phyloP scores from a whole-genome alignment of 495 filamentous ascomycete species.

The Barbatosphaeria neglecta region DNA sequence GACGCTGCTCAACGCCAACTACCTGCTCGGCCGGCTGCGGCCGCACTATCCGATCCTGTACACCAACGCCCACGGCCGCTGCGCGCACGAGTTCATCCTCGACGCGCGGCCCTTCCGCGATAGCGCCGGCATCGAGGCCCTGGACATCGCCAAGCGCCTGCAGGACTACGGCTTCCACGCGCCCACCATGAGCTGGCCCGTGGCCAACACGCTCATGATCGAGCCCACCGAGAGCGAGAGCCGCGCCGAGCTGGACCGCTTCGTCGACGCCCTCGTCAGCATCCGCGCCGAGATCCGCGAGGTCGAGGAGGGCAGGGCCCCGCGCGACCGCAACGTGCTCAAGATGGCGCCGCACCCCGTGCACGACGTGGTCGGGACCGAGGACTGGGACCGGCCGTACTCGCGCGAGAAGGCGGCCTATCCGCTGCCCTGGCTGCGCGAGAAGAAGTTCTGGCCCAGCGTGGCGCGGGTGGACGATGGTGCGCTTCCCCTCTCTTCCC shows the following conservation, averaged over 20 bases:
- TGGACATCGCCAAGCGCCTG: conserved; percentile 93
- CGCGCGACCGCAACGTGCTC: conserved; percentile 75
- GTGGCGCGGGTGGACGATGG: conserved; percentile 86
- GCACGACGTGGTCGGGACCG: conserved; percentile 62
- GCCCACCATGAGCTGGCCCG: conserved; percentile 97
- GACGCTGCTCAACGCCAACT: conserved; percentile 93
- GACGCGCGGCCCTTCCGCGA: conserved; percentile 83
- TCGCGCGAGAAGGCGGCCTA: conserved; percentile 77
- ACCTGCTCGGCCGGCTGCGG: conserved; percentile 86
- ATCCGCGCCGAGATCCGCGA: conserved; percentile 81
- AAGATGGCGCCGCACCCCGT: conserved; percentile 88
- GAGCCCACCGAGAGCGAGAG: conserved; percentile 95
- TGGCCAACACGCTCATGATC: conserved; percentile 95
- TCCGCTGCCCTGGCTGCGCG: conserved; percentile 69
- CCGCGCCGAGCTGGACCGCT: conserved; percentile 88
- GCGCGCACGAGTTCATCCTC: conserved; percentile 97
- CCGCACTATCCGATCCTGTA: conserved; percentile 86
- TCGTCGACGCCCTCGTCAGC: conserved; percentile 81
- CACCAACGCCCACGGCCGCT: conserved; percentile 77
- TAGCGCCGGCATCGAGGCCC: conserved; percentile 76
- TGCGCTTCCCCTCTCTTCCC: conserved; percentile 26
- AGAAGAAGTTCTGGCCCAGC: conserved; percentile 98
- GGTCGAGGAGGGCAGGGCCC: conserved; percentile 69
- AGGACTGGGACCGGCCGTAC: conserved; percentile 70
- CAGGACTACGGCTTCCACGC: conserved; percentile 99